phyloP scores from a whole-genome alignment of 306 rosid genomes.

The Cucurbita moschata region DNA sequence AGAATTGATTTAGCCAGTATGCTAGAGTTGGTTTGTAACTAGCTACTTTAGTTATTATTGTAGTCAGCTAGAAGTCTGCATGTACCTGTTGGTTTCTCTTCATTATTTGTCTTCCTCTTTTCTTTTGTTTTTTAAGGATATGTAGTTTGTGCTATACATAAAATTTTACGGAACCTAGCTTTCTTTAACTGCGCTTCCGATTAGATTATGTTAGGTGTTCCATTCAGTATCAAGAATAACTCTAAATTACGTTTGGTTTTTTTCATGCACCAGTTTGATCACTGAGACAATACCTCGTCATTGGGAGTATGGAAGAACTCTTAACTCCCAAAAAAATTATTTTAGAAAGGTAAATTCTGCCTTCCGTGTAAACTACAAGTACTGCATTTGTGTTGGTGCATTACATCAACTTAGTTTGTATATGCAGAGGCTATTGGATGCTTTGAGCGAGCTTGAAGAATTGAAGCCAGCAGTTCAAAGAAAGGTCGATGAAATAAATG shows the following conservation, averaged over 20 bases:
- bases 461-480: slow-evolving; percentile 72
- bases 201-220: neutral
- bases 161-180: neutral
- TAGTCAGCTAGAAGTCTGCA: neutral
- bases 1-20: neutral
- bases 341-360: slow-evolving; percentile 48
- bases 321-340: slow-evolving; percentile 36
- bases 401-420: neutral
- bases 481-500: slow-evolving; percentile 52
- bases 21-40: neutral
- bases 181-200: neutral
- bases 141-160: neutral
- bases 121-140: neutral
- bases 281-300: slow-evolving; percentile 82
- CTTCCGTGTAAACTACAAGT: neutral
- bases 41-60: neutral
- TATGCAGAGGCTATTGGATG: slow-evolving; percentile 43
- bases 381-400: neutral
- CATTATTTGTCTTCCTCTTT: neutral
- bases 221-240: neutral
- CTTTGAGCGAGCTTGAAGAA: slow-evolving; percentile 67
- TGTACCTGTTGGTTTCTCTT: neutral
- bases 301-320: slow-evolving; percentile 46
- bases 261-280: slow-evolving; percentile 48
- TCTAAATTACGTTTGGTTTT: slow-evolving; percentile 8